Percentiles rank a stretch among this genome's conserved stretches.
phyloP scores from a whole-genome alignment of 208 protist species.

The Acanthamoeba lenticulata region DNA sequence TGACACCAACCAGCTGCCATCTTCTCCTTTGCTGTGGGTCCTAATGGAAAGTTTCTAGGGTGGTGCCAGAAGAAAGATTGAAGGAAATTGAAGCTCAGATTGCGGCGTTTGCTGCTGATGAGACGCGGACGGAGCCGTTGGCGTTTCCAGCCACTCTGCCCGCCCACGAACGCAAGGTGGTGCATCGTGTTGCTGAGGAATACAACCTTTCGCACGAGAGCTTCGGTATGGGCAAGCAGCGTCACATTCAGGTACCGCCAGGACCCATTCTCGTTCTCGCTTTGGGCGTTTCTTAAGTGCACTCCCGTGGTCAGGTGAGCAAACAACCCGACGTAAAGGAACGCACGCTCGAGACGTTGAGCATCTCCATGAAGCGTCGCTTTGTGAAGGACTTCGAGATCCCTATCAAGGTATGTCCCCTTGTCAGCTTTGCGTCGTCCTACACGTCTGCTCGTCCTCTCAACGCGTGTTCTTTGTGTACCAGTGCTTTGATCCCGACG shows the following conservation, averaged over 20 bases:
- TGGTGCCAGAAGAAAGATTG: background rate
- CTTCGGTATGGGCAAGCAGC: background rate
- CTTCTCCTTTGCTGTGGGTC: background rate
- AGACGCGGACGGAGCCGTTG: background rate
- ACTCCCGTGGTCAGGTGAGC: background rate
- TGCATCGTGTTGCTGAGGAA: background rate
- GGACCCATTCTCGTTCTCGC: background rate
- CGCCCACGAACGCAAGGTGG: background rate
- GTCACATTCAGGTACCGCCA: background rate
- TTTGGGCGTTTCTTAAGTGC: background rate
- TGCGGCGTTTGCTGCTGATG: background rate
- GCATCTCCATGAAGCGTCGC: slow-evolving; percentile 21
- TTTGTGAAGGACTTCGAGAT: background rate
- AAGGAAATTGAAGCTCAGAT: background rate
- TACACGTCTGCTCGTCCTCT: background rate
- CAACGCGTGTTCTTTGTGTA: background rate
- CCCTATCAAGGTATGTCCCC: background rate
- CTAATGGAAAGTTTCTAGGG: background rate
- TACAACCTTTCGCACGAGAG: slow-evolving; percentile 29
- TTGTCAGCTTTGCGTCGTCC: background rate
- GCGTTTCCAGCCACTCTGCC: background rate
- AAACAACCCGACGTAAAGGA: background rate
- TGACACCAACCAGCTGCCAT: background rate
- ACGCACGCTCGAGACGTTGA: background rate
- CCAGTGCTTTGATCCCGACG: background rate